These are phyloP conservation scores for Stylosanthes scabra DNA, from an alignment of 331 rosid species.

Conservation along the genomic window DNA sequence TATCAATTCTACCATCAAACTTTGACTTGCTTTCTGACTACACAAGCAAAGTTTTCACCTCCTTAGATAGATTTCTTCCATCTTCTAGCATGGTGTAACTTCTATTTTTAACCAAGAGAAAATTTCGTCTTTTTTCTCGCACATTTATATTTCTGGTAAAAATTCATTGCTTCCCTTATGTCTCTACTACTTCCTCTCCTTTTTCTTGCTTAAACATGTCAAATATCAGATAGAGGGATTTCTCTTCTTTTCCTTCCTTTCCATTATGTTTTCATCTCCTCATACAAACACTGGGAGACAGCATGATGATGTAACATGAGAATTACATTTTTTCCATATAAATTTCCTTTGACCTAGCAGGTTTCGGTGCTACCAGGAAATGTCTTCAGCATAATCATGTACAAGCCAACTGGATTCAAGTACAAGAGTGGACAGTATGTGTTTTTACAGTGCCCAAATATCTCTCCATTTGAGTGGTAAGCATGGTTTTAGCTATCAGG, in stretches of 20 bases:
- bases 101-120: too few species aligned
- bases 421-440: conserved; percentile 97
- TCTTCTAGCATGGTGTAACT: too few species aligned
- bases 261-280: too few species aligned
- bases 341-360: conserved; percentile 48
- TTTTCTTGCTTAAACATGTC: conserved; percentile 2
- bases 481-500: conserved; percentile 20
- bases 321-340: background rate
- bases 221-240: background rate
- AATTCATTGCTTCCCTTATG: too few species aligned
- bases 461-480: conserved; percentile 93
- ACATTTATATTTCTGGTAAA: too few species aligned
- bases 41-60: too few species aligned
- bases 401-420: conserved; percentile 86
- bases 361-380: conserved; percentile 85
- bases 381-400: conserved; percentile 78
- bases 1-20: too few species aligned
- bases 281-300: background rate
- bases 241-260: background rate
- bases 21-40: too few species aligned
- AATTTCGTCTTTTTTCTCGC: too few species aligned
- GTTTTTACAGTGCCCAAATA: conserved; percentile 87
- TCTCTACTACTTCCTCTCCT: background rate
- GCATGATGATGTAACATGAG: background rate
- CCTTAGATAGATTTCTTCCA: too few species aligned